Conservation (phyloP, 805 yeast genomes). For the Myxozyma mucilagina region DNA sequence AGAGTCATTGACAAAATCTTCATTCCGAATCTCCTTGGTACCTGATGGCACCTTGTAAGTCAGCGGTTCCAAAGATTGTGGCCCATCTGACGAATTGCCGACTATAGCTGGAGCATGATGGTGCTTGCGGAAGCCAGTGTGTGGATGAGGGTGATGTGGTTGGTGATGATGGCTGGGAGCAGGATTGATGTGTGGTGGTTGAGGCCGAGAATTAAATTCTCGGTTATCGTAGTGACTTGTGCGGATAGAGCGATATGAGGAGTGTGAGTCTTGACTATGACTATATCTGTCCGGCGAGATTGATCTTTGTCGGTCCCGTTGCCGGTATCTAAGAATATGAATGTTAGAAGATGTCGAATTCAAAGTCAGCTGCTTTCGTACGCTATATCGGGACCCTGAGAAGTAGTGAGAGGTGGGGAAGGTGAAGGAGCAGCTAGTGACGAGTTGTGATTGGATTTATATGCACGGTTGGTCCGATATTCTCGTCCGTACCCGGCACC, state of each 20-base stretch:
- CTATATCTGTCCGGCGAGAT: conserved; percentile 25
- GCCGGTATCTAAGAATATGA: background rate
- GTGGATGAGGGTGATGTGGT: background rate
- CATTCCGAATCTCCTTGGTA: conserved; percentile 22
- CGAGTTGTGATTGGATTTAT: background rate
- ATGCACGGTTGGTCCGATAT: conserved; percentile 2
- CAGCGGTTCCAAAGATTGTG: conserved; percentile 30
- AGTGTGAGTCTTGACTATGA: background rate
- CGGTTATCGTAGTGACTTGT: background rate
- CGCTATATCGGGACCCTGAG: conserved; percentile 1
- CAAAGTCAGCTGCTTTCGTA: background rate
- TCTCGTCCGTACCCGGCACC: background rate
- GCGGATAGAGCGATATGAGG: conserved; percentile 2
- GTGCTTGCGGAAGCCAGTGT: background rate
- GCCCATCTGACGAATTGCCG: conserved; percentile 28
- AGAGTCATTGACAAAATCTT: conserved; percentile 26
- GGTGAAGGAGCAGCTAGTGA: background rate
- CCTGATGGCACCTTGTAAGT: conserved; percentile 32
- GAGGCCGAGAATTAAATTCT: background rate
- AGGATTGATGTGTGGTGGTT: background rate
- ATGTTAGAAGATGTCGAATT: background rate
- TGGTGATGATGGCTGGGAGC: background rate
- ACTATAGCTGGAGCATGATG: background rate
- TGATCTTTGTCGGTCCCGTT: conserved; percentile 21
- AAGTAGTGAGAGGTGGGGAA: conserved; percentile 1